These are phyloP conservation scores for Vigna hirtella DNA, from an alignment of 306 rosid genomes.

Conservation along the genomic window DNA sequence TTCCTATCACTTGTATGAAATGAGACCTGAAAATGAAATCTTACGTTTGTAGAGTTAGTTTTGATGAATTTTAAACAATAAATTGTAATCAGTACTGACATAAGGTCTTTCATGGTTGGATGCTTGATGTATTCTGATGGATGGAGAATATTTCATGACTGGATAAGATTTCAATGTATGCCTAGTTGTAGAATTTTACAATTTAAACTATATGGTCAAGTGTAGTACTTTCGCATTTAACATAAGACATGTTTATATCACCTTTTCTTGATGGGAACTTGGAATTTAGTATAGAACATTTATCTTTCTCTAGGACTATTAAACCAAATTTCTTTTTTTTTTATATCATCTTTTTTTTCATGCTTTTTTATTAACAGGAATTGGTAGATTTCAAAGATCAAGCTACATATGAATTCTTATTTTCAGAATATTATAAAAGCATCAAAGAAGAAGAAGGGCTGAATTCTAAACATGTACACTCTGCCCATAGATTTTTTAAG, in stretches of 20 bases:
- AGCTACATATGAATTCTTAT: conserved; percentile 61
- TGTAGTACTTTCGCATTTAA: conserved; percentile 18
- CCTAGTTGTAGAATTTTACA: conserved; percentile 1
- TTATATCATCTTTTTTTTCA: conserved; percentile 28
- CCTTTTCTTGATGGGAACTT: conserved; percentile 13
- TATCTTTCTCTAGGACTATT: conserved; percentile 18
- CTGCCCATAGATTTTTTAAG: conserved; percentile 53
- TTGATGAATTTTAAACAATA: conserved; percentile 16
- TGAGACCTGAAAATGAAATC: conserved; percentile 20
- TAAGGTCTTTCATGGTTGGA: conserved; percentile 13
- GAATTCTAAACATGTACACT: conserved; percentile 44
- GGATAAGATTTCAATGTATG: conserved; percentile 30
- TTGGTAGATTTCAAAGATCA: conserved; percentile 62
- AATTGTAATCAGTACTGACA: neutral
- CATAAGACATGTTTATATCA: neutral
- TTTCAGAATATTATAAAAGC: conserved; percentile 62
- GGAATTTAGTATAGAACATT: conserved; percentile 7
- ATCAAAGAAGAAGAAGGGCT: conserved; percentile 64
- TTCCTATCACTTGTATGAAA: conserved; percentile 27
- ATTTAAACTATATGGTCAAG: conserved; percentile 16
- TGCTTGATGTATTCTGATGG: conserved; percentile 23
- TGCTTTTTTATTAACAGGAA: conserved; percentile 52
- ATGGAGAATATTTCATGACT: conserved; percentile 29
- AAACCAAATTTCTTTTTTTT: neutral
- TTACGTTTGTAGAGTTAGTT: neutral